Conservation (phyloP, 2,329 filamentous ascomycete genomes). For the Fusarium sulawesiense region DNA sequence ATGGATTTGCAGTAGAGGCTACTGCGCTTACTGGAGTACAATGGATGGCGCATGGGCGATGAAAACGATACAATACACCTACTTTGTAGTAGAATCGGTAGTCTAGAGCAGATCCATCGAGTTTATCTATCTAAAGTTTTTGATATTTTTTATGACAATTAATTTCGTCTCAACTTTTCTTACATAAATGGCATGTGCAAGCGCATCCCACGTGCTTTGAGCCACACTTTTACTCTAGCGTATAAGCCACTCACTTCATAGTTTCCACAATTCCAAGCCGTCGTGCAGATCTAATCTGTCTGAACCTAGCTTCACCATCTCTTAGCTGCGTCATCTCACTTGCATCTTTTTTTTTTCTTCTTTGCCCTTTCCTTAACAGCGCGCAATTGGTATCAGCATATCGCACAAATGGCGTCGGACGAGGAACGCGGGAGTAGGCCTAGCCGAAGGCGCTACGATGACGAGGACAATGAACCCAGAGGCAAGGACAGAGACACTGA, state of each 20-base stretch:
- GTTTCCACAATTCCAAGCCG: conserved; percentile 17
- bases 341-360: neutral
- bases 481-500: conserved; percentile 32
- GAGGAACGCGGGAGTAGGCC: conserved; percentile 38
- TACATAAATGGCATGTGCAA: conserved; percentile 24
- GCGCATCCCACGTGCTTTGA: conserved; percentile 25
- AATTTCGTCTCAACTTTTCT: conserved; percentile 28
- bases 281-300: conserved; percentile 23
- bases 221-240: conserved; percentile 11
- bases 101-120: conserved; percentile 24
- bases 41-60: conserved; percentile 29
- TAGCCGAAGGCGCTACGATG: conserved; percentile 34
- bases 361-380: neutral
- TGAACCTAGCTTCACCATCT: conserved; percentile 17
- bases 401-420: conserved; percentile 44
- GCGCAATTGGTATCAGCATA: neutral
- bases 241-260: conserved; percentile 14
- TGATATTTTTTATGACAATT: conserved; percentile 30
- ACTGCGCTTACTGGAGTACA: conserved; percentile 31
- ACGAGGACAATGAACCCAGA: conserved; percentile 31
- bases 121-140: conserved; percentile 20
- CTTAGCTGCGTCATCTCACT: conserved; percentile 24
- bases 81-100: conserved; percentile 5
- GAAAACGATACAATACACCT: neutral
- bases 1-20: conserved; percentile 15